Percentiles rank a stretch among this genome's conserved stretches.
Conservation (phyloP, 441 rosid genomes). For the Brassica hybrid region DNA sequence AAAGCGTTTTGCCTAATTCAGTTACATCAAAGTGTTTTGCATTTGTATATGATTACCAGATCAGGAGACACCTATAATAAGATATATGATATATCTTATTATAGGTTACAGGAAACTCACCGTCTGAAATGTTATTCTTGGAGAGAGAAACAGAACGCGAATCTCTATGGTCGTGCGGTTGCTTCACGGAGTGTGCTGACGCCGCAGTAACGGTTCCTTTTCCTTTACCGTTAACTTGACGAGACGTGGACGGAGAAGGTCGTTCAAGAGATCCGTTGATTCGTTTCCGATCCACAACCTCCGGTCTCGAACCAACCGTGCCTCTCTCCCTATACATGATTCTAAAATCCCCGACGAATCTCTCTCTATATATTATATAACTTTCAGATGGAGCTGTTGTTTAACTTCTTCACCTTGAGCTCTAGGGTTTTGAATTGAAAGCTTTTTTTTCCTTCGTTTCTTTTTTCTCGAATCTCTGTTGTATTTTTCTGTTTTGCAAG, state of each 20-base stretch:
- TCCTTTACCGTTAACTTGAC: constrained; percentile 55
- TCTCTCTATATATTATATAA: not conserved
- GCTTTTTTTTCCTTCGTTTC: not conserved
- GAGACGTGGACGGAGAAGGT: constrained; percentile 62
- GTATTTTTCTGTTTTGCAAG: not conserved
- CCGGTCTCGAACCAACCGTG: constrained; percentile 54
- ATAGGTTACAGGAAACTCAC: constrained; percentile 26
- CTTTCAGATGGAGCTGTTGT: constrained; percentile 11
- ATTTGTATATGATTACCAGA: no score
- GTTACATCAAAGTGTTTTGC: not conserved
- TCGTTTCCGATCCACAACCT: constrained; percentile 62
- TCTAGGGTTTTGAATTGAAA: constrained; percentile 37
- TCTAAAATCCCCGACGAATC: constrained; percentile 15
- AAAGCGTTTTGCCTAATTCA: not conserved
- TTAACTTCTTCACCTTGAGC: constrained; percentile 5
- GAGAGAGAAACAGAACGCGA: constrained; percentile 52
- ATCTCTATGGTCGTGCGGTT: constrained; percentile 51
- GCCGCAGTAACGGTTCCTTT: constrained; percentile 39
- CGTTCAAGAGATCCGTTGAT: constrained; percentile 61
- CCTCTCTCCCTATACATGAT: constrained; percentile 57
- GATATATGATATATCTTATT: no score
- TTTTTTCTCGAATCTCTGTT: not conserved
- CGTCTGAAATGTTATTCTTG: constrained; percentile 56
- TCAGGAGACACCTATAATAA: no score
- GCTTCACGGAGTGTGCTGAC: constrained; percentile 44